These are phyloP conservation scores for Chlorella sp. DNA, from an alignment of 139 green algal genomes.

Conservation along the genomic window DNA sequence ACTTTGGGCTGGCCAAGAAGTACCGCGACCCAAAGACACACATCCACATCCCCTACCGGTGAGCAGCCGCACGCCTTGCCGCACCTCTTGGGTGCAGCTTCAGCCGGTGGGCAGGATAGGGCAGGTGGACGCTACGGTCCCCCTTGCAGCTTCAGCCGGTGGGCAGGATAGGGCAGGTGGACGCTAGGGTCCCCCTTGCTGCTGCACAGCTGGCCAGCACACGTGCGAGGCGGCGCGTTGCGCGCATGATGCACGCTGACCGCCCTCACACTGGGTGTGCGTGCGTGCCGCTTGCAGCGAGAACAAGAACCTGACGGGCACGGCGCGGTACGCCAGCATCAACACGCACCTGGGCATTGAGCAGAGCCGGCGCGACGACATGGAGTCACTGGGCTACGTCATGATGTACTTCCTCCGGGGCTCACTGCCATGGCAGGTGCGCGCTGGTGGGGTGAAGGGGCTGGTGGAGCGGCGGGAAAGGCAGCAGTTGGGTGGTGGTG, in stretches of 20 bases:
- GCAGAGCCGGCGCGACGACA: slow-evolving; percentile 89
- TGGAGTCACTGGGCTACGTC: slow-evolving; percentile 84
- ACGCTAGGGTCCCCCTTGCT: too few species aligned
- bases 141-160: too few species aligned
- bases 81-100: slow-evolving; percentile 4
- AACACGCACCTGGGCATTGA: slow-evolving; percentile 99
- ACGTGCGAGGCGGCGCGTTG: too few species aligned
- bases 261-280: too few species aligned
- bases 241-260: too few species aligned
- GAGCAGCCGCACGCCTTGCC: too few species aligned
- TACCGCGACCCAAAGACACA: slow-evolving; percentile 97
- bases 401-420: slow-evolving; percentile 98
- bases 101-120: background rate
- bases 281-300: too few species aligned
- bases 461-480: slow-evolving; percentile 18
- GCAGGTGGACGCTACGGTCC: too few species aligned
- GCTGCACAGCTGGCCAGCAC: too few species aligned
- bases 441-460: too few species aligned
- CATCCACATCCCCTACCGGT: slow-evolving; percentile 96
- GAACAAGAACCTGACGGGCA: slow-evolving; percentile 96
- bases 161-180: too few species aligned
- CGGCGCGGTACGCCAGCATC: slow-evolving; percentile 94
- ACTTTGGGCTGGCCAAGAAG: slow-evolving; percentile 99
- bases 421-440: slow-evolving; percentile 96
- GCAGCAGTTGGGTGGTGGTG: too few species aligned